Conservation (phyloP, 169 alveolate genomes). For the Plasmodium chabaudi region DNA sequence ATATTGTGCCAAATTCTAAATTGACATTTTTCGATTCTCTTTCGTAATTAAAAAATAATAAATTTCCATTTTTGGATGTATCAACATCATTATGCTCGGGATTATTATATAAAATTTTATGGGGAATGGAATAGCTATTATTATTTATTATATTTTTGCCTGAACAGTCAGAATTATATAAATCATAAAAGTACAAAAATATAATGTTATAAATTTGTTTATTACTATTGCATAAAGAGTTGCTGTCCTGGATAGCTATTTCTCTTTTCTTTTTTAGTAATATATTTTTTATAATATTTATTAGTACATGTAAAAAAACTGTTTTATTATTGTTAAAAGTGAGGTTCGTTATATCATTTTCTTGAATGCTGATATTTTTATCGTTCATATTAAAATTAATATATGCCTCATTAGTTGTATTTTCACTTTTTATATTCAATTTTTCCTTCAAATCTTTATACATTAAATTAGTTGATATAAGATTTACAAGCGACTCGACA, state of each 20-base stretch:
- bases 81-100: neutral
- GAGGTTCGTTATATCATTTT: neutral
- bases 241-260: neutral
- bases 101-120: neutral
- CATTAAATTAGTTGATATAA: neutral
- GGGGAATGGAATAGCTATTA: neutral
- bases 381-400: neutral
- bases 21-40: slow-evolving; percentile 66
- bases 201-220: slow-evolving; percentile 47
- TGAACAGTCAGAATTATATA: neutral
- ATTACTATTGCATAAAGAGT: neutral
- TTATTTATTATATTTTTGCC: neutral
- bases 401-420: neutral
- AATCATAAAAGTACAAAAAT: slow-evolving; percentile 46
- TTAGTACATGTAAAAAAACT: slow-evolving; percentile 20
- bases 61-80: neutral
- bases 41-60: slow-evolving; percentile 52
- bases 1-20: slow-evolving; percentile 43
- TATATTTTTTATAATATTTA: slow-evolving; percentile 21
- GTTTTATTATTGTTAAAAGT: neutral
- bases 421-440: neutral
- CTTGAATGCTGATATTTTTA: neutral
- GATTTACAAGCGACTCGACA: slow-evolving; percentile 10
- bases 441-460: slow-evolving; percentile 1
- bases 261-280: slow-evolving; percentile 46